Percentiles rank a stretch among this genome's conserved stretches.
phyloP scores from a whole-genome alignment of 805 yeast genomes.

The Sugiyamaella mastotermitis region DNA sequence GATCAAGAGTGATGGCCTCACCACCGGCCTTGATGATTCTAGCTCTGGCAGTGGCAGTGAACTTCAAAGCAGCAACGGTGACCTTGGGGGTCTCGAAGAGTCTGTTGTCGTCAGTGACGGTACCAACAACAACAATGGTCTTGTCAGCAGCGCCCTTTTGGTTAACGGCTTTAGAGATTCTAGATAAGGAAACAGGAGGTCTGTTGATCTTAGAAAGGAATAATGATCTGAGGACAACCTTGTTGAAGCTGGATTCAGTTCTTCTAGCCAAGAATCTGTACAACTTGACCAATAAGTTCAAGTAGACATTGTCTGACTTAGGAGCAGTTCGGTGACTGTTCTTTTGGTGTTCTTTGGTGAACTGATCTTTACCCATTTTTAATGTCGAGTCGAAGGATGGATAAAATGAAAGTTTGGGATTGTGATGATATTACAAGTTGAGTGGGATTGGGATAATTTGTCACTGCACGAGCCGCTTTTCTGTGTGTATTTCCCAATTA shows the following conservation, averaged over 20 bases:
- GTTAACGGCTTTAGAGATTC: slow-evolving; percentile 76
- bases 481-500: too few species aligned
- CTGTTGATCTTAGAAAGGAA: slow-evolving; percentile 98
- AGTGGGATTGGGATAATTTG: too few species aligned
- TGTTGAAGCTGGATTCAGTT: slow-evolving; percentile 97
- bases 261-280: slow-evolving; percentile 99
- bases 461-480: too few species aligned
- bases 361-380: slow-evolving; percentile 94
- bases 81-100: slow-evolving; percentile 90
- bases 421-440: too few species aligned
- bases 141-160: slow-evolving; percentile 83
- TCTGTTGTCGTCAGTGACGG: slow-evolving; percentile 98
- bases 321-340: slow-evolving; percentile 98
- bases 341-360: slow-evolving; percentile 92
- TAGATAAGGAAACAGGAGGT: slow-evolving; percentile 97
- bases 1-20: slow-evolving; percentile 98
- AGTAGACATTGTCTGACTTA: slow-evolving; percentile 98
- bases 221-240: slow-evolving; percentile 87
- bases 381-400: slow-evolving; percentile 6
- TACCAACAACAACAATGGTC: slow-evolving; percentile 97
- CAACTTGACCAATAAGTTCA: slow-evolving; percentile 94
- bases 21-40: slow-evolving; percentile 98
- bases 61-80: slow-evolving; percentile 98
- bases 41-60: slow-evolving; percentile 99
- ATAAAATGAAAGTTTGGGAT: too few species aligned